phyloP scores from a whole-genome alignment of 805 yeast species.

The baker's yeast (Saccharomyces cerevisiae) region DNA sequence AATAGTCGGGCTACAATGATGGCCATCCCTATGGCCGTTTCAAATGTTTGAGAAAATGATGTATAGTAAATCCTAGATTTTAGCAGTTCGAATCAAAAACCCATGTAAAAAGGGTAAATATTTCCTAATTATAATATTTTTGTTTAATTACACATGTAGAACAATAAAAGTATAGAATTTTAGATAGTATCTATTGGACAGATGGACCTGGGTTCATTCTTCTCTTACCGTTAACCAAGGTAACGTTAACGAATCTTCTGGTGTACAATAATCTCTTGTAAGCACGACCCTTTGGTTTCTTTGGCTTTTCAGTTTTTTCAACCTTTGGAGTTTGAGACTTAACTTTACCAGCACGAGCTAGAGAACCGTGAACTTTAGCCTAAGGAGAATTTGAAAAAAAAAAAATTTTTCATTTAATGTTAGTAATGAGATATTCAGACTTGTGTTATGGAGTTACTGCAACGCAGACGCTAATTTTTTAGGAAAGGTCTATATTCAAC shows the following conservation, averaged over 20 bases:
- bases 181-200: neutral
- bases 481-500: too few relatives aligned
- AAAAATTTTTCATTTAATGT: neutral
- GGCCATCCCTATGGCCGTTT: neutral
- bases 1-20: neutral
- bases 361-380: constrained; percentile 99
- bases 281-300: constrained; percentile 98
- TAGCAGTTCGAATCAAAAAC: too few relatives aligned
- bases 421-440: neutral
- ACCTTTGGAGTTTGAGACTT: constrained; percentile 99
- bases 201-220: constrained; percentile 74
- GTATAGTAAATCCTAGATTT: neutral
- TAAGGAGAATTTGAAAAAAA: constrained; percentile 16
- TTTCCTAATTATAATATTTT: too few relatives aligned
- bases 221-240: constrained; percentile 97
- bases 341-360: constrained; percentile 99
- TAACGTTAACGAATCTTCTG: constrained; percentile 97
- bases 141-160: neutral
- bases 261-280: constrained; percentile 98
- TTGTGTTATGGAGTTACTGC: neutral
- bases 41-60: neutral
- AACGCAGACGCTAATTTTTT: neutral
- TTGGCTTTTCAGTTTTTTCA: constrained; percentile 94
- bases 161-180: neutral
- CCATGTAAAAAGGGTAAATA: neutral